phyloP scores from a whole-genome alignment of 768 basidiomycete genomes.

The Calocybe cyanea region DNA sequence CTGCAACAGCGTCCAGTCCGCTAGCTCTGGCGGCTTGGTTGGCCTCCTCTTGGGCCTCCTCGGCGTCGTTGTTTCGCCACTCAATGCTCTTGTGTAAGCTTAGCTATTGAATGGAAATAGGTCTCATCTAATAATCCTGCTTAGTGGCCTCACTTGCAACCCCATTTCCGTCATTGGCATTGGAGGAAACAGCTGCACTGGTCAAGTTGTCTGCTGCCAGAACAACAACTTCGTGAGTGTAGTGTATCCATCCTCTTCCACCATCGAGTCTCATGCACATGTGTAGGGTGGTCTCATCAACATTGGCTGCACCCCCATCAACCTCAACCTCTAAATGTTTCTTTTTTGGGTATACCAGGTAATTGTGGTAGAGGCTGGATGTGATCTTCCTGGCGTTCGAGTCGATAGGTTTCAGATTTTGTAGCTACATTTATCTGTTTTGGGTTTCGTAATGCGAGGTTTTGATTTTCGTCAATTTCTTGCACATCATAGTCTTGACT shows the following conservation, averaged over 20 bases:
- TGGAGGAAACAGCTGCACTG: slow-evolving; percentile 16
- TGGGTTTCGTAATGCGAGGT: no score
- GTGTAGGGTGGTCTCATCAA: slow-evolving; percentile 32
- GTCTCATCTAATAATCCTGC: not conserved
- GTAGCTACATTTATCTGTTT: no score
- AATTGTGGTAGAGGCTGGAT: no score
- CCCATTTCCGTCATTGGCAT: slow-evolving; percentile 24
- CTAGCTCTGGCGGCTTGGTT: slow-evolving; percentile 13
- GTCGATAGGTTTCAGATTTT: no score
- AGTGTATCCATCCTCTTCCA: not conserved
- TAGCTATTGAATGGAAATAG: not conserved
- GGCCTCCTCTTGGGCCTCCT: slow-evolving; percentile 26
- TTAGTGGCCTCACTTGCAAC: slow-evolving; percentile 29
- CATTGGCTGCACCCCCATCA: slow-evolving; percentile 35
- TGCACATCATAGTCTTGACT: no score
- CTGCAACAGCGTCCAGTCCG: slow-evolving; percentile 23
- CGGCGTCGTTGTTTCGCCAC: slow-evolving; percentile 21
- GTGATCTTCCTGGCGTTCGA: no score
- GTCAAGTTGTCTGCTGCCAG: slow-evolving; percentile 34
- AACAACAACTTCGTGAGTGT: slow-evolving; percentile 31
- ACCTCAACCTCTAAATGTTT: slow-evolving; percentile 28
- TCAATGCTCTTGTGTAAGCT: slow-evolving; percentile 25
- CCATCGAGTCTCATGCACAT: not conserved
- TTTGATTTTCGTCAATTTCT: no score
- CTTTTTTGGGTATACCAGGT: no score